Conservation (phyloP, 257 asterid genomes). For the Plectranthus barbatus region DNA sequence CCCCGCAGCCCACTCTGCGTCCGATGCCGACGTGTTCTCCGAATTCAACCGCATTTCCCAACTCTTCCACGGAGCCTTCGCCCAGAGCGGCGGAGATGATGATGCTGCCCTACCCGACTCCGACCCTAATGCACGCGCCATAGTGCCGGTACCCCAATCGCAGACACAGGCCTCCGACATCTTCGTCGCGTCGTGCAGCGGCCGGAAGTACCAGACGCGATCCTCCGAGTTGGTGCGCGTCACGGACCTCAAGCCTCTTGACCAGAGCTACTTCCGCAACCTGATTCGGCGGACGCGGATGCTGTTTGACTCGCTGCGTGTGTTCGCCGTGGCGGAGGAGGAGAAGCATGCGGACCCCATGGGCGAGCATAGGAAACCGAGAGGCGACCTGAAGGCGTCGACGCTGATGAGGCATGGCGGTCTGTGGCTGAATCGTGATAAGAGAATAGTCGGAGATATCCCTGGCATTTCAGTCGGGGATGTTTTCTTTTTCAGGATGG, state of each 20-base stretch:
- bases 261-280: constrained; percentile 37
- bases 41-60: constrained; percentile 42
- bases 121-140: constrained; percentile 34
- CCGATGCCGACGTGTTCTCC: constrained; percentile 26
- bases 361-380: constrained; percentile 21
- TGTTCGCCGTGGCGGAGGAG: constrained; percentile 35
- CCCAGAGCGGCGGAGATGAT: constrained; percentile 2
- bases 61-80: constrained; percentile 20
- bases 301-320: constrained; percentile 67
- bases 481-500: constrained; percentile 78
- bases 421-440: constrained; percentile 70
- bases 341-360: constrained; percentile 25
- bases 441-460: constrained; percentile 67
- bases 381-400: constrained; percentile 73
- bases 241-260: constrained; percentile 52
- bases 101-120: constrained; percentile 15
- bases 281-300: constrained; percentile 49
- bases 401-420: constrained; percentile 45
- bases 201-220: constrained; percentile 32
- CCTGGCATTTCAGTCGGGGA: constrained; percentile 76
- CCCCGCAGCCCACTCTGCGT: background rate
- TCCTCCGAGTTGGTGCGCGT: constrained; percentile 77
- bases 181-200: constrained; percentile 22
- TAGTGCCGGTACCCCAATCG: constrained; percentile 22
- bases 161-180: constrained; percentile 28